Conservation (phyloP, 2,329 filamentous ascomycete genomes). For the Graphilbum sp. region DNA sequence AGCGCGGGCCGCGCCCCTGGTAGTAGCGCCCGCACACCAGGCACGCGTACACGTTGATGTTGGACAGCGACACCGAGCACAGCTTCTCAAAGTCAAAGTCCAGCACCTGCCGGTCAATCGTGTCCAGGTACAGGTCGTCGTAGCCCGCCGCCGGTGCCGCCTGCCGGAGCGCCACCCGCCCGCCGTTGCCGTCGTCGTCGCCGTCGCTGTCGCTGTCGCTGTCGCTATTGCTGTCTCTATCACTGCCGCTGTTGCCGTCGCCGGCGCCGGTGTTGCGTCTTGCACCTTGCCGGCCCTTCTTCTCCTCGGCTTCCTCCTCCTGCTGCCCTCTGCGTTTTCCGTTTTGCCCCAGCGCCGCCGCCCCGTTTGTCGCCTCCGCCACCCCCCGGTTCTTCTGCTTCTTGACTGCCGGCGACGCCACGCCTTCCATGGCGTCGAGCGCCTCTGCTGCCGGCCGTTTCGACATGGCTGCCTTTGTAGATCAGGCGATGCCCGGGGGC, state of each 20-base stretch:
- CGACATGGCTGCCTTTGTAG: conserved; percentile 5
- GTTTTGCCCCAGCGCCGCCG: neutral
- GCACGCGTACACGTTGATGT: conserved; percentile 98
- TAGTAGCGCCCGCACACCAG: conserved; percentile 97
- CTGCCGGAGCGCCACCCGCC: conserved; percentile 44
- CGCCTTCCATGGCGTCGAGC: conserved; percentile 37
- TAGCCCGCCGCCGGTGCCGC: conserved; percentile 72
- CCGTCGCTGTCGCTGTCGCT: conserved; percentile 19
- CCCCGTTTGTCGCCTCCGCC: neutral
- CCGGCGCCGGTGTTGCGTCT: no score
- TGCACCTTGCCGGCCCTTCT: no score
- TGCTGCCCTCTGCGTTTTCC: neutral
- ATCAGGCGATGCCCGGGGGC: neutral
- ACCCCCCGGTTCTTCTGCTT: conserved; percentile 16
- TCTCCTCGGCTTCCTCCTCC: conserved; percentile 10
- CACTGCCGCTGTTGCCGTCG: no score
- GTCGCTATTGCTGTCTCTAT: conserved; percentile 12
- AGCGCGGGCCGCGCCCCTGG: conserved; percentile 83
- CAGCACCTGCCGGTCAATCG: conserved; percentile 78
- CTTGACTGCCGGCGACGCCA: conserved; percentile 43
- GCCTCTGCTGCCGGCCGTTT: conserved; percentile 46
- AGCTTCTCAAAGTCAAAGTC: conserved; percentile 99
- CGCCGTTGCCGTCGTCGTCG: conserved; percentile 23
- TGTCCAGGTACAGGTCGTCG: conserved; percentile 92
- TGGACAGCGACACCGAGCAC: conserved; percentile 87